Evolutionary conservation across 768 basidiomycete genomes (phyloP), one percentile per base, ranked within the genome.

Genomic region (Amanita polypyramis): DNA sequence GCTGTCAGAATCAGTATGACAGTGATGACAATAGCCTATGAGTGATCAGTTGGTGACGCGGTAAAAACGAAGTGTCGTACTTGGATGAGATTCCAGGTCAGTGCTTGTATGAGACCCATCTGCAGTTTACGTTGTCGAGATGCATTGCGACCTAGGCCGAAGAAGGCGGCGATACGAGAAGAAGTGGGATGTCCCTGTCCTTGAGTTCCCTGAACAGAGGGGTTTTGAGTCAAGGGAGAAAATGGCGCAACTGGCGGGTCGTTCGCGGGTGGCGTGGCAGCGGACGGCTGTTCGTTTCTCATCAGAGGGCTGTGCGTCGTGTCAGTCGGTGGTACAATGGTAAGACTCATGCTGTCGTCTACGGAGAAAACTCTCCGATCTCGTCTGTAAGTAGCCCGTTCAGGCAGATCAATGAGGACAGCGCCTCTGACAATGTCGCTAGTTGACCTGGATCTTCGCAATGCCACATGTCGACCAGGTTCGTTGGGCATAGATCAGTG

Each of bases 101-200:
- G 48, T 33, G 65, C 68, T 56, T 69, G 72, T 21, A 75, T 59
- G 7, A 79, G 52, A 12, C 72, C 72, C 21, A 79, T 64, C 17
- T 77, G 56, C 41, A 72, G 65, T 54, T 72, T 74, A 37, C 78
- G 66, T 15, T 66, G 66, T 51, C 61, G 64, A 5, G 72, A 64
- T n/a, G 70, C 73, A 34, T 70, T 62, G n/a, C 68, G 65, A 6
- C 79, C 79, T 54, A 72, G 66, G 4, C 79, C 79, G 27, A 80
- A 60, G 54, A 74, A 66, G 2, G 58, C 57, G 51, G 71, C 63
- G 4, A 42, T 33, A 23, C 47, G 47, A 32, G 47, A 41, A 40
- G 27, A 34, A n/a, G 30, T 4, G 11, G 39, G 30, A 19, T n/a
- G 30, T 15, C 39, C 30, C 20, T 37, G 47, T 41, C 20, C 21